These are phyloP conservation scores for Jasminum sambac DNA, from an alignment of 257 asterid genomes.

Conservation along the genomic window DNA sequence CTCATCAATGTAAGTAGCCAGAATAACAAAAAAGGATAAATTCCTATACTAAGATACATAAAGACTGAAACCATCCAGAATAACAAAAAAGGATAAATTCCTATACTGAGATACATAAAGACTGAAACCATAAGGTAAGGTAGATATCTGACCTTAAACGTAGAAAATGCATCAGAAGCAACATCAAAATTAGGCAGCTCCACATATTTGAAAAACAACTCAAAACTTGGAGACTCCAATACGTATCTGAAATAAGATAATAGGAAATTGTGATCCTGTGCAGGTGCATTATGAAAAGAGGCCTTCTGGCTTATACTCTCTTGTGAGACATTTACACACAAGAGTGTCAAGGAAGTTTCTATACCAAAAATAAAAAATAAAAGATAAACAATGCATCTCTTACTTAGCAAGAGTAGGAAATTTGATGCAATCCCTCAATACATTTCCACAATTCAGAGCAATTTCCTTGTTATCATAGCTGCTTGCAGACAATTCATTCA, in stretches of 20 bases:
- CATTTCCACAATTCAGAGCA: conserved; percentile 90
- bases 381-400: conserved; percentile 32
- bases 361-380: conserved; percentile 25
- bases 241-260: conserved; percentile 63
- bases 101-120: conserved; percentile 16
- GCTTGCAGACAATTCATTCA: conserved; percentile 29
- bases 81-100: conserved; percentile 17
- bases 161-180: conserved; percentile 94
- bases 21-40: conserved; percentile 19
- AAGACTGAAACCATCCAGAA: conserved; percentile 19
- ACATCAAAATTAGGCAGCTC: conserved; percentile 90
- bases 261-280: conserved; percentile 16
- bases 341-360: conserved; percentile 20
- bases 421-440: conserved; percentile 98
- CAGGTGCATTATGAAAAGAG: conserved; percentile 20
- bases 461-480: conserved; percentile 98
- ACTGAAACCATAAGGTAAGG: conserved; percentile 15
- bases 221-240: conserved; percentile 95
- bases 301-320: conserved; percentile 16
- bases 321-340: conserved; percentile 14
- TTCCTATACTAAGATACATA: conserved; percentile 20
- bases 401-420: conserved; percentile 89
- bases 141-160: conserved; percentile 76
- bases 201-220: conserved; percentile 85
- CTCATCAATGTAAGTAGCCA: not conserved